Evolutionary conservation across 2,329 filamentous ascomycete species (phyloP).

Genomic region (Aspergillus brasiliensis): DNA sequence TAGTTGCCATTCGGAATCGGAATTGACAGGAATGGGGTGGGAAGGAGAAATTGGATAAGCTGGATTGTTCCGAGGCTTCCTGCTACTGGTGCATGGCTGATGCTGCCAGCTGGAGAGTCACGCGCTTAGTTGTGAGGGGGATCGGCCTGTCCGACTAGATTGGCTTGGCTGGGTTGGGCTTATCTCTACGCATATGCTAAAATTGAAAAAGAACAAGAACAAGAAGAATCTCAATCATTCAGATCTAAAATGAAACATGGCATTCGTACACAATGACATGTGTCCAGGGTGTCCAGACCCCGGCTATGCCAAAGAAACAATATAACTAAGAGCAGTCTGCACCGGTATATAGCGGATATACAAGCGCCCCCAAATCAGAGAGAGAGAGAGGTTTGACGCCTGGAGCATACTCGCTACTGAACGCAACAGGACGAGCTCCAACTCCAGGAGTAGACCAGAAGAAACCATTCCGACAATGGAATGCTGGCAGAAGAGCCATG

Average conservation of each 20-base stretch:
- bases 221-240: not conserved
- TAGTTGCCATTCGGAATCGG: not conserved
- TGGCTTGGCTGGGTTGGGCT: not conserved
- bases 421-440: not conserved
- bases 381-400: not conserved
- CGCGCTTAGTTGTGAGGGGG: no score
- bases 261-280: not conserved
- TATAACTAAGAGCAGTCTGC: not conserved
- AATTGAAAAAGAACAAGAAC: not conserved
- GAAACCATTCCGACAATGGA: not conserved
- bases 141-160: not conserved
- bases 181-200: not conserved
- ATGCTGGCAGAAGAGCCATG: not conserved
- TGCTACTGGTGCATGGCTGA: no score
- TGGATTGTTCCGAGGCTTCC: no score
- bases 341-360: constrained; percentile 3
- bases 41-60: not conserved
- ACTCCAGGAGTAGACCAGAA: not conserved
- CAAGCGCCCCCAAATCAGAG: not conserved
- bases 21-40: not conserved
- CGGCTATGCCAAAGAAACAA: constrained; percentile 7
- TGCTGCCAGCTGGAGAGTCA: no score
- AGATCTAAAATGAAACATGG: not conserved
- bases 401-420: not conserved
- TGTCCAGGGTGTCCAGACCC: constrained; percentile 10